Percentiles rank a stretch among this genome's conserved stretches.
Conservation (phyloP, 495 filamentous ascomycete genomes). For the Aspergillus diversus region DNA sequence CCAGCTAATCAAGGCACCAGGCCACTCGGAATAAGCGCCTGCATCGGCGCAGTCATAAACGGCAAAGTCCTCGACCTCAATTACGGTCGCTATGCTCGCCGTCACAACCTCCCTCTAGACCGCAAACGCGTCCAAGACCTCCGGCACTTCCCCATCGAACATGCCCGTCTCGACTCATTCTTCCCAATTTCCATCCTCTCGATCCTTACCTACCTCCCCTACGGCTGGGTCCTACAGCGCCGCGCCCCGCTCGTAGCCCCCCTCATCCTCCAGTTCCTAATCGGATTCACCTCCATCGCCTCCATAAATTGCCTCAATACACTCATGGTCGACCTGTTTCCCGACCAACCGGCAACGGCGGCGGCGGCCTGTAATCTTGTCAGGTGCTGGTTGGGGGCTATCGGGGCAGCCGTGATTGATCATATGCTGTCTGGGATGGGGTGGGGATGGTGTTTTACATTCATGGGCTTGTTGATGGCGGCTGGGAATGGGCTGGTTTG, state of each 20-base stretch:
- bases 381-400: slow-evolving; percentile 65
- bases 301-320: slow-evolving; percentile 44
- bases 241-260: slow-evolving; percentile 51
- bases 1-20: slow-evolving; percentile 30
- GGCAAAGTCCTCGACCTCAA: slow-evolving; percentile 61
- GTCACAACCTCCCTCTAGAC: slow-evolving; percentile 51
- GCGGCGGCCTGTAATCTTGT: slow-evolving; percentile 70
- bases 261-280: slow-evolving; percentile 58
- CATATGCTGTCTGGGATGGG: slow-evolving; percentile 65
- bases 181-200: slow-evolving; percentile 51
- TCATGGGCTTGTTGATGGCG: slow-evolving; percentile 39
- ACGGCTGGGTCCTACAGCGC: slow-evolving; percentile 60
- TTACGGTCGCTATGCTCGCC: slow-evolving; percentile 55
- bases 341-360: slow-evolving; percentile 57
- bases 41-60: slow-evolving; percentile 56
- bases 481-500: slow-evolving; percentile 37
- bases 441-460: slow-evolving; percentile 63
- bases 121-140: slow-evolving; percentile 52
- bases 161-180: slow-evolving; percentile 54
- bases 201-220: slow-evolving; percentile 47
- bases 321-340: slow-evolving; percentile 66
- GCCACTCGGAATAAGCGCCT: slow-evolving; percentile 59
- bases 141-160: slow-evolving; percentile 61
- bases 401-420: slow-evolving; percentile 59
- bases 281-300: slow-evolving; percentile 55